Evolutionary conservation across 768 basidiomycete species (phyloP), one percentile per base, ranked within the genome.

Genomic region (Amanita rimosa): DNA sequence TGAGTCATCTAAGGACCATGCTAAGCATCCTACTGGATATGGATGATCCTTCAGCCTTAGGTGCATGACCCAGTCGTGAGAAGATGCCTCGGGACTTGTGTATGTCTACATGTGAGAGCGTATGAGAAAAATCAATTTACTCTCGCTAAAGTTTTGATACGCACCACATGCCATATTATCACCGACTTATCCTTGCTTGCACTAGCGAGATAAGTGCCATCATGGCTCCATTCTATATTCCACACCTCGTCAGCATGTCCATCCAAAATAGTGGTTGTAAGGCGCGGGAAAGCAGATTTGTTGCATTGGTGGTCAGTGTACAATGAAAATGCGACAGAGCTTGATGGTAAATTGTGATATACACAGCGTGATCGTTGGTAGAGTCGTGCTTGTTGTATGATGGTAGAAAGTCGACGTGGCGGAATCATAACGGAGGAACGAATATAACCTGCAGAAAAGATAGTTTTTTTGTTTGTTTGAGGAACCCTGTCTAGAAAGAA

Each of bases 191-290:
- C 95, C 63, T 79, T 88, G 49, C 93, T 85, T 33, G 85, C 87
- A 54, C 83, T 93, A 26, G 94, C 96, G 44, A 99, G 71, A 57
- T 75, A 82, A 43, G 66, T 64, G 2, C 96, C 96, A 60, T 84
- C 82, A 57, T 88, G 89, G 64, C 92, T 95, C 94, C 94, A 99
- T 61, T 85, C 85, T 51, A 98, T 65, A 60, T 86, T 82, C 94
- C 95, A 98, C 37, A 99, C 93, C 62, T 99, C 92, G 60, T 98
- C 90, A 9, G 72, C 75, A 64, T 97, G 95, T 26, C 83, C 88
- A 39, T 82, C 77, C 51, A 97, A 68, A 45, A 93, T 83, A 21
- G 85, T 83, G 3, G 90, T 93, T 10, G 88, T 93, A 21, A 84
- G 70, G 39, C 78, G 76, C 6, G 96, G 96, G 67, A 99, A 98